Percentiles rank a stretch among this genome's conserved stretches.
phyloP scores from a whole-genome alignment of 2,329 filamentous ascomycete species.

The Fusarium clavum region DNA sequence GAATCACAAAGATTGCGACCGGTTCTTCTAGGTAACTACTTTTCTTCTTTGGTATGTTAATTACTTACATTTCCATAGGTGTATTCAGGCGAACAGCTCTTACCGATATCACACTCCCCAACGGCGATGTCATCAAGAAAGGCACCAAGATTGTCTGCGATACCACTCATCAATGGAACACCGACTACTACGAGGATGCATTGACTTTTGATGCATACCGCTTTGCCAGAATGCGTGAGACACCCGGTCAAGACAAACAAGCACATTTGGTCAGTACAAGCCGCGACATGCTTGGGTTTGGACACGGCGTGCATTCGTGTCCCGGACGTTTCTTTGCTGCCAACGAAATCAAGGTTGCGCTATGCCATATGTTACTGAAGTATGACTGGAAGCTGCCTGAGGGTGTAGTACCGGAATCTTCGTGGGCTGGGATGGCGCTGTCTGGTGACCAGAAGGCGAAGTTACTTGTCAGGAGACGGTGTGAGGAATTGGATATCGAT shows the following conservation, averaged over 20 bases:
- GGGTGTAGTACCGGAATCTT: not conserved
- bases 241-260: conserved; percentile 43
- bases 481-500: conserved; percentile 7
- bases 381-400: conserved; percentile 54
- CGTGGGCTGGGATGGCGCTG: not conserved
- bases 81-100: not conserved
- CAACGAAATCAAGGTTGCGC: conserved; percentile 63
- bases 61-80: not conserved
- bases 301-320: conserved; percentile 65
- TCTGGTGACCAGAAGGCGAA: not conserved
- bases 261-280: conserved; percentile 62
- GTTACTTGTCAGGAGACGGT: not conserved
- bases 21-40: conserved; percentile 49
- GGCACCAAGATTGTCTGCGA: conserved; percentile 9
- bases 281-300: conserved; percentile 62
- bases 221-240: conserved; percentile 56
- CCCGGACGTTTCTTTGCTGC: conserved; percentile 66
- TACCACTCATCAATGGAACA: not conserved
- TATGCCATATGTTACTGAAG: conserved; percentile 61
- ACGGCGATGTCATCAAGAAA: conserved; percentile 11
- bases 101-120: conserved; percentile 2
- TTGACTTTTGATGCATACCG: conserved; percentile 59
- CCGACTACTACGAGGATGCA: not conserved
- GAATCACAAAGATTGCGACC: conserved; percentile 61
- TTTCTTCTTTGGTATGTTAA: fast-evolving